Conservation (phyloP, 768 basidiomycete genomes). For the Pholiota microspora region DNA sequence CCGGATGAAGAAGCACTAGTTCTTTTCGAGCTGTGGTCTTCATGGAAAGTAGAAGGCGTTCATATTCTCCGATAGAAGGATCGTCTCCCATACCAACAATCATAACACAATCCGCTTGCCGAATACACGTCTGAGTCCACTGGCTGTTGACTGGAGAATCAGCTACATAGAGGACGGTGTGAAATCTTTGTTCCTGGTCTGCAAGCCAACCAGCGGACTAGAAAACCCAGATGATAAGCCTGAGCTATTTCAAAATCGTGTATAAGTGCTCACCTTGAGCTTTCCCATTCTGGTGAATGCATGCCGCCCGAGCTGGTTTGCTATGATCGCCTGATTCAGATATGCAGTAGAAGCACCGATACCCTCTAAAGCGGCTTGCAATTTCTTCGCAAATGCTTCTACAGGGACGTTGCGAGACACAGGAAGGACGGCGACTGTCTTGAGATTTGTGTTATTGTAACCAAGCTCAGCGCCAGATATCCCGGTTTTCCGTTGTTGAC, state of each 20-base stretch:
- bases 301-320: constrained; percentile 88
- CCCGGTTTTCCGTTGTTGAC: constrained; percentile 39
- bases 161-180: constrained; percentile 93
- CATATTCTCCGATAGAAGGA: constrained; percentile 89
- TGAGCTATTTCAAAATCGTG: background rate
- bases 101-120: constrained; percentile 95
- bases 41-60: constrained; percentile 87
- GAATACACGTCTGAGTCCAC: constrained; percentile 98
- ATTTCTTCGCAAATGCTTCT: constrained; percentile 84
- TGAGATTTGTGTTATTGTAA: constrained; percentile 81
- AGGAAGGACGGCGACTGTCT: constrained; percentile 93
- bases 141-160: constrained; percentile 93
- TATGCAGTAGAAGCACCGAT: constrained; percentile 93
- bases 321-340: constrained; percentile 92
- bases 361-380: constrained; percentile 84
- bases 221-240: background rate
- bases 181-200: constrained; percentile 90
- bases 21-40: constrained; percentile 99
- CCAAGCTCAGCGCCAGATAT: constrained; percentile 58
- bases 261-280: constrained; percentile 70
- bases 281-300: constrained; percentile 97
- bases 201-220: constrained; percentile 80
- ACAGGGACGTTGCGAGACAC: constrained; percentile 86
- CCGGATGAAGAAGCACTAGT: constrained; percentile 89
- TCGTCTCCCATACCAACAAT: constrained; percentile 94